Percentiles rank a stretch among this genome's conserved stretches.
phyloP scores from a whole-genome alignment of 2,329 filamentous ascomycete genomes.

The Monosporascus sp. region DNA sequence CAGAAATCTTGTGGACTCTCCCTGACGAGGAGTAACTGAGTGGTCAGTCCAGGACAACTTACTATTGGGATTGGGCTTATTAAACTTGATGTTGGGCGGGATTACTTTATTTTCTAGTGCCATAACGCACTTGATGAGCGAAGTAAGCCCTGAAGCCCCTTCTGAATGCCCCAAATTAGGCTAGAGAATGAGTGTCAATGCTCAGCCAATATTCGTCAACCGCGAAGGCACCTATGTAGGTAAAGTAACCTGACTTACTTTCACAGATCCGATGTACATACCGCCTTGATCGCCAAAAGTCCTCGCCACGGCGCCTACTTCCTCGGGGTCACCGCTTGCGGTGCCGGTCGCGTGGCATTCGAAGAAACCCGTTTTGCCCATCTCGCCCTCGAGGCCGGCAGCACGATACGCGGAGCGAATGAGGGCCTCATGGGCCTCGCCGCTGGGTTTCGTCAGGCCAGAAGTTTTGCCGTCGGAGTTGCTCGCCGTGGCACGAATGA shows the following conservation, averaged over 20 bases:
- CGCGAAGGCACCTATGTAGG: too few species aligned
- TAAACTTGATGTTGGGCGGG: conserved; percentile 34
- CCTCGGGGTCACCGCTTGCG: conserved; percentile 28
- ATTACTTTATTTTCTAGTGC: conserved; percentile 34
- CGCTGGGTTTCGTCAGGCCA: conserved; percentile 11
- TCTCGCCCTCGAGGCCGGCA: conserved; percentile 10
- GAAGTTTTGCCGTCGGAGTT: conserved; percentile 39
- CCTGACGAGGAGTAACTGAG: neutral
- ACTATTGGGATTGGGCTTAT: conserved; percentile 24
- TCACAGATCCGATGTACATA: conserved; percentile 18
- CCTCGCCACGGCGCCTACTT: conserved; percentile 24
- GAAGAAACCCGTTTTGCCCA: conserved; percentile 10
- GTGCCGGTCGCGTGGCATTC: conserved; percentile 31
- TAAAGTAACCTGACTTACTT: neutral
- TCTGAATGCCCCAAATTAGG: conserved; percentile 38
- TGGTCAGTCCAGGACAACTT: neutral
- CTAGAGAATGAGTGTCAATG: conserved; percentile 10
- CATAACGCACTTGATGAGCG: conserved; percentile 38
- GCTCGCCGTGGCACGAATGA: conserved; percentile 31
- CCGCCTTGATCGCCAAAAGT: conserved; percentile 16
- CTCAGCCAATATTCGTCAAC: too few species aligned
- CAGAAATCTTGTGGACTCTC: neutral
- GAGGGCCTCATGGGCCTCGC: conserved; percentile 14
- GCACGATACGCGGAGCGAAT: conserved; percentile 11
- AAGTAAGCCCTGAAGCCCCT: conserved; percentile 35